Base-by-base conservation (phyloP, 805 yeast species). In the Aciculoconidium aculeatum region DNA sequence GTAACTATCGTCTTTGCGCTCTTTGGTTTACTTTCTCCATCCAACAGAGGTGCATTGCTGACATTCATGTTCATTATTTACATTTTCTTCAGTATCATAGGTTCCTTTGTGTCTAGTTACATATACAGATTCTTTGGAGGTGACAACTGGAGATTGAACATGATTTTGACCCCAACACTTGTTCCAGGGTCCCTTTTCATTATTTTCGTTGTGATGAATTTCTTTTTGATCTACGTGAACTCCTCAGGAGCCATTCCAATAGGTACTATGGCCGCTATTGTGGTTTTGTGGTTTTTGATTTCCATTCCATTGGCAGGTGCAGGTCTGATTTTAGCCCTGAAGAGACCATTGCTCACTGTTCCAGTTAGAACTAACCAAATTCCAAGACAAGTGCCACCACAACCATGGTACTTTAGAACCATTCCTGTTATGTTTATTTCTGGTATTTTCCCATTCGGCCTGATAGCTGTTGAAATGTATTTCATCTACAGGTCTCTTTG, bases 231-330 rank as follows among this genome's bases (percentile, higher is more conserved):
- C 25, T 70, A 67, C 46, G 90, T 68, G 11, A 69, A 75, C 24
- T 84, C 96, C 0, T 86, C 96, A 0, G 97, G 96, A 27, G 96
- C 96, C 1, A 85, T 90, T 35, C 98, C 98, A 26, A 58, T 81
- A 25, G 94, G 95, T 11, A 86, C 96, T 11, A 76, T 92, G 78
- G 50, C 80, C 27, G 90, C 87, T 5, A 73, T 92, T 22, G 67
- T 88, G 5, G 54, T 73, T 4, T 75, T 92, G 34, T 92, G 98
- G 98, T 81, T 85, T 44, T 55, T 78, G 15, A 67, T 92, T 30
- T 81, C 94, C 10, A 70, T 86, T 19, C 98, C 98, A 17, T 65
- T 88, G 32, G 80, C 96, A 1, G 67, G 80, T 4, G 67, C 74
- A 20, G 96, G 96, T n/a, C 82, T 96, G 0, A 58, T 88, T 23